Evolutionary conservation across 2,329 filamentous ascomycete genomes (phyloP).

Genomic region (Gnomoniopsis sp.): DNA sequence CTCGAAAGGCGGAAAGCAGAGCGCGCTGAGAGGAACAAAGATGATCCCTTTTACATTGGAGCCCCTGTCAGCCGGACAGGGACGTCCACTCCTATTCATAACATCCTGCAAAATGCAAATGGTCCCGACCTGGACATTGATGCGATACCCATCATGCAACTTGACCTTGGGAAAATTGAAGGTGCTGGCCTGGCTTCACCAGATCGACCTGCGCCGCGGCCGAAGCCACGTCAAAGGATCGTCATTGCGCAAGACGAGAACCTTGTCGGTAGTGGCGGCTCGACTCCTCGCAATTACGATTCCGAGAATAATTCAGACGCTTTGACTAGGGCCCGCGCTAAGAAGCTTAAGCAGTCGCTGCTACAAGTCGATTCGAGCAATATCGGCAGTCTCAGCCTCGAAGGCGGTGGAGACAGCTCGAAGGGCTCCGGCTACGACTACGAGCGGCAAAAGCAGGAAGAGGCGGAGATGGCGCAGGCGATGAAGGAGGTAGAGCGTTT

Average conservation of each 20-base stretch:
- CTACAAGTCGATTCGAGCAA: slow-evolving; percentile 86
- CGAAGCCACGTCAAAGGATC: slow-evolving; percentile 55
- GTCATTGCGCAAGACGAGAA: slow-evolving; percentile 73
- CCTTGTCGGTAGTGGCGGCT: slow-evolving; percentile 49
- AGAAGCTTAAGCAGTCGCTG: slow-evolving; percentile 58
- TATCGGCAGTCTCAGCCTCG: slow-evolving; percentile 69
- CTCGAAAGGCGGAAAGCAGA: slow-evolving; percentile 72
- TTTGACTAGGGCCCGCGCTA: slow-evolving; percentile 44
- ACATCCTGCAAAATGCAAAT: slow-evolving; percentile 69
- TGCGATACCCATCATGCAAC: slow-evolving; percentile 90
- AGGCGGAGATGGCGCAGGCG: slow-evolving; percentile 83
- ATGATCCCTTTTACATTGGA: slow-evolving; percentile 92
- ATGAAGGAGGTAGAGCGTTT: slow-evolving; percentile 85
- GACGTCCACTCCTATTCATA: slow-evolving; percentile 74
- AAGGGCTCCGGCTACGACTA: slow-evolving; percentile 45
- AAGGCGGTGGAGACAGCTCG: slow-evolving; percentile 33
- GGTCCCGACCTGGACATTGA: slow-evolving; percentile 84
- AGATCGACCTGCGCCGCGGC: slow-evolving; percentile 24
- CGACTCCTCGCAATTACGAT: slow-evolving; percentile 50
- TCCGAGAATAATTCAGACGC: slow-evolving; percentile 51
- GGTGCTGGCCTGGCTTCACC: slow-evolving; percentile 24
- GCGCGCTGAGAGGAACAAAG: slow-evolving; percentile 75
- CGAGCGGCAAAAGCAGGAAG: slow-evolving; percentile 69
- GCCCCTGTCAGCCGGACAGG: slow-evolving; percentile 33
- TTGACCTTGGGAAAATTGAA: slow-evolving; percentile 64